Base-by-base conservation (phyloP, 75 land plant genomes). In the Pseudotsuga menziesii region DNA sequence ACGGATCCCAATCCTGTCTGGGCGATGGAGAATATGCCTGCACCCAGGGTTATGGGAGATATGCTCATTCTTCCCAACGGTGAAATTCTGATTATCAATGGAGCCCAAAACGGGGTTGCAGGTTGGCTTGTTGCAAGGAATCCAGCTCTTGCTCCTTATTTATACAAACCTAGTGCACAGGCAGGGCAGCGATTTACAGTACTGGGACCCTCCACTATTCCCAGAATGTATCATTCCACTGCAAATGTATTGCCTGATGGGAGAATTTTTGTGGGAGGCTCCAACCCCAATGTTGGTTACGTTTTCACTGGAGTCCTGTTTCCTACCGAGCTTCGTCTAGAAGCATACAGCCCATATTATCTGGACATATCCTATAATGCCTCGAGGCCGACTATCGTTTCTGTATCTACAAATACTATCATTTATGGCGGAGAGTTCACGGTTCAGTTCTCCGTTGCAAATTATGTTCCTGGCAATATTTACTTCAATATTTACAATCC, bases 1-100 rank as follows among this genome's bases (percentile, higher is more conserved):
- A 93, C 88, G 0, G 85, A 80, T 75, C 48, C 77, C 0, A 57
- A 26, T 9, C 96, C 96, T 0, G 22, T 44, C 12, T 93, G 96
- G 96, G 15, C 52, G 2, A 81, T 91, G 88, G 88, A 87, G 72
- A 74, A 73, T 4, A 93, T 91, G 96, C 93, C 93, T 8, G 69
- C 54, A 36, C 61, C 84, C 20, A 61, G 95, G 35, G 85, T 87
- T 66, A 93, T 93, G 93, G 84, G 85, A 4, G 95, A 93, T 78
- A 93, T 93, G 96, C 58, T 83, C 35, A 44, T 87, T 25, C 82
- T 93, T 2, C 96, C 96, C 13, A 86, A 78, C 23, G 93, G 90
- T 17, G 77, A 84, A 26, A 90, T 91, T 32, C 82, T 93, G 76
- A 81, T 93, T 36, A 88, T 93, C 78, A 93, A 93, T 58, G 93